Conservation (phyloP, 495 filamentous ascomycete genomes). For the Hyaloscypha hepaticicola region DNA sequence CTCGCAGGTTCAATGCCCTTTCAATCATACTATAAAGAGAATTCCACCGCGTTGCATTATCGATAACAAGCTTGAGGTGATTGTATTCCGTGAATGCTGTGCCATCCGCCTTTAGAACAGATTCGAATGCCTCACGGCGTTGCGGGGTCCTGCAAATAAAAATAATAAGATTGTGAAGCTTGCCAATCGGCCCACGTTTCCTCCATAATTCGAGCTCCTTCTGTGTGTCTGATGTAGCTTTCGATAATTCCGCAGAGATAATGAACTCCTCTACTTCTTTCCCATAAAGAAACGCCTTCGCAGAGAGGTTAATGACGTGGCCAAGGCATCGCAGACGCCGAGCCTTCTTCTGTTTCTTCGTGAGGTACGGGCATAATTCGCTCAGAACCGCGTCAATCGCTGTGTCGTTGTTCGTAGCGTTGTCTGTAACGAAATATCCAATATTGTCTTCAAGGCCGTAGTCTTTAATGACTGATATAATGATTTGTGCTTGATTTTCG, state of each 20-base stretch:
- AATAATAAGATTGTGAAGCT: neutral
- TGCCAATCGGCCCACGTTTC: neutral
- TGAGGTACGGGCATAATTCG: neutral
- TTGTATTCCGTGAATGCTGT: neutral
- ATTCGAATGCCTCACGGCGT: neutral
- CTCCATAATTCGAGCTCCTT: neutral
- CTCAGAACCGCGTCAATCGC: neutral
- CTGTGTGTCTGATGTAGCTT: neutral
- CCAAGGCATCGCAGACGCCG: neutral
- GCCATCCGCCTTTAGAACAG: too few species aligned
- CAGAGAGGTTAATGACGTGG: neutral
- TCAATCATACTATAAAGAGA: neutral
- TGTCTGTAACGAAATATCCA: neutral
- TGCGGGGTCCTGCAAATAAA: neutral
- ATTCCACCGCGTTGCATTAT: neutral
- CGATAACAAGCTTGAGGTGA: neutral
- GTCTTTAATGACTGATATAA: neutral
- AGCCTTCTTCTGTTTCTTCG: neutral
- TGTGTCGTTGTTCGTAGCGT: neutral
- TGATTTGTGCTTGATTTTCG: neutral
- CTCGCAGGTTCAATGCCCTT: neutral
- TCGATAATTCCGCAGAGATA: neutral
- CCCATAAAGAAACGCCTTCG: neutral
- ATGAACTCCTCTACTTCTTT: neutral
- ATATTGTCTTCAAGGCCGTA: neutral